These are phyloP conservation scores for Pyrus hybrid DNA, from an alignment of 331 rosid genomes.

Conservation along the genomic window DNA sequence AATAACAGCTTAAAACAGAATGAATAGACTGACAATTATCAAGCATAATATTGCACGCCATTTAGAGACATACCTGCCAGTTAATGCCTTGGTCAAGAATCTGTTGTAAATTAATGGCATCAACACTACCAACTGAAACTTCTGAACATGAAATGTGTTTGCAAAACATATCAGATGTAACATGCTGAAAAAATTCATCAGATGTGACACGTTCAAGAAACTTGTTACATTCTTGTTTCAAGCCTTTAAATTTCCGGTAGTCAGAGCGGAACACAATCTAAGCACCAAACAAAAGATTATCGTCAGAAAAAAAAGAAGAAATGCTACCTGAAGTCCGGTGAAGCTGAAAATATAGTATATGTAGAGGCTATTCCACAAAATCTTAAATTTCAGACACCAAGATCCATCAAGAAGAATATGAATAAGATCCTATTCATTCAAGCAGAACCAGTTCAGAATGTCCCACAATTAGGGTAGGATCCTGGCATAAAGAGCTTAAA, in stretches of 20 bases:
- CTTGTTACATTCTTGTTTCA: constrained; percentile 57
- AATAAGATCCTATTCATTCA: background rate
- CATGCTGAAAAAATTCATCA: constrained; percentile 43
- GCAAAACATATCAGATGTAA: constrained; percentile 48
- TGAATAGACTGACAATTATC: background rate
- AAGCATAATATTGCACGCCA: background rate
- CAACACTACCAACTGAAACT: background rate
- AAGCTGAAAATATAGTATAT: too few relatives aligned
- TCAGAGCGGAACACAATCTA: constrained; percentile 77
- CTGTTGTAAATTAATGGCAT: constrained; percentile 15
- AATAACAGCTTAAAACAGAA: background rate
- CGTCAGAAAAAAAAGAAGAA: background rate
- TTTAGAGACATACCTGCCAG: constrained; percentile 61
- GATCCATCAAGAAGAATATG: background rate
- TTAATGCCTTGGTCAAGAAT: constrained; percentile 34
- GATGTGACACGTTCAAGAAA: constrained; percentile 42
- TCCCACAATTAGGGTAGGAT: too few relatives aligned
- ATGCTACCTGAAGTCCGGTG: too few relatives aligned
- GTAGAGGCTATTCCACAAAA: background rate
- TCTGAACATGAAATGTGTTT: constrained; percentile 28
- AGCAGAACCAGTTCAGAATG: background rate
- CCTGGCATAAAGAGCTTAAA: too few relatives aligned
- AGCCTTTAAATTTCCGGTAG: constrained; percentile 52
- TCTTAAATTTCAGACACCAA: background rate
- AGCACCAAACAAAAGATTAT: constrained; percentile 14